Evolutionary conservation across 441 rosid genomes (phyloP).

Genomic region (California macrophylla): DNA sequence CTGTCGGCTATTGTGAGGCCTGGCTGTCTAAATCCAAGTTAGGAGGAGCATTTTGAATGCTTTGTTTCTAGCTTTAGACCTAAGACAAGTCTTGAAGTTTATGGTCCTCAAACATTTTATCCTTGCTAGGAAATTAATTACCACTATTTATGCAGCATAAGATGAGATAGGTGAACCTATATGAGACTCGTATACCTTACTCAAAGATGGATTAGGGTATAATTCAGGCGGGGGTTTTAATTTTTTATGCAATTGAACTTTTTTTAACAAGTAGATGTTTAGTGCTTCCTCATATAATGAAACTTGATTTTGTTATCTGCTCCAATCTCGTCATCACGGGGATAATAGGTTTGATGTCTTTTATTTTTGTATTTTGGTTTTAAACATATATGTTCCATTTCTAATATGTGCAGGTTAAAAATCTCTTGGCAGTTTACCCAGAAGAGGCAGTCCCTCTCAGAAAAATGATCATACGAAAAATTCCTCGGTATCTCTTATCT

Average conservation of each 20-base stretch:
- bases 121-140: neutral
- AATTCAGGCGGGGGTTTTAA: neutral
- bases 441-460: constrained; percentile 77
- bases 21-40: neutral
- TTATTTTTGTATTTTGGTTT: neutral
- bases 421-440: constrained; percentile 71
- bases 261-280: neutral
- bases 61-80: neutral
- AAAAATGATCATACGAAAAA: constrained; percentile 68
- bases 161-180: neutral
- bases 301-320: neutral
- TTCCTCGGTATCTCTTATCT: constrained; percentile 50
- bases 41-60: neutral
- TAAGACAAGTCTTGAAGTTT: neutral
- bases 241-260: neutral
- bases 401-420: constrained; percentile 47
- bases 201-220: neutral
- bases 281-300: neutral
- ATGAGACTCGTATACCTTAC: neutral
- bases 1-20: neutral
- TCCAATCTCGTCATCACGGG: neutral
- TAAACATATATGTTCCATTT: neutral
- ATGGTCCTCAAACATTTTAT: neutral
- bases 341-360: neutral
- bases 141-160: neutral